These are phyloP conservation scores for Stramenopiles sp. DNA, from an alignment of 352 stramenopile species.

Conservation along the genomic window DNA sequence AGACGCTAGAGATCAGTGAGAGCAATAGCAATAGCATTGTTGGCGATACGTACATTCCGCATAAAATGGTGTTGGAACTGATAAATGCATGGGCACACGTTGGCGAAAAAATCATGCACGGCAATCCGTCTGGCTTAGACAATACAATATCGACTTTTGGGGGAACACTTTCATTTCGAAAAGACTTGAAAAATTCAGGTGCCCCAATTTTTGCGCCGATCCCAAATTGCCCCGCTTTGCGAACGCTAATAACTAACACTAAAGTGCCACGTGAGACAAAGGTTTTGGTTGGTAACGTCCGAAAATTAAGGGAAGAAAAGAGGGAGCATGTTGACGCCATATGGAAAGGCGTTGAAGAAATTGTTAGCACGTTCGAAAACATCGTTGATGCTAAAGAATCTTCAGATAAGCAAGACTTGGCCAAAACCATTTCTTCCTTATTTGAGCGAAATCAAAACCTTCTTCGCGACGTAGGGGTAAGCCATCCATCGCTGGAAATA, in stretches of 20 bases:
- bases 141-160: conserved; percentile 67
- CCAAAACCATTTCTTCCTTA: conserved; percentile 30
- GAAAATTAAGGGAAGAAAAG: conserved; percentile 37
- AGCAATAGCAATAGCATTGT: too few relatives aligned
- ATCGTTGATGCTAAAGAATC: conserved; percentile 16
- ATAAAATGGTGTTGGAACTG: too few relatives aligned
- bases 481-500: conserved; percentile 51
- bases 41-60: too few relatives aligned
- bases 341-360: conserved; percentile 51
- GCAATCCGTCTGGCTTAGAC: conserved; percentile 63
- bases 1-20: background rate
- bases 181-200: conserved; percentile 24
- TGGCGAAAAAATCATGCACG: conserved; percentile 66
- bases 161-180: conserved; percentile 52
- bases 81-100: conserved; percentile 63
- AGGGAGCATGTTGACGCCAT: conserved; percentile 28
- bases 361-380: conserved; percentile 41
- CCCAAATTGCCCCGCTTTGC: conserved; percentile 19
- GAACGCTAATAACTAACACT: conserved; percentile 69
- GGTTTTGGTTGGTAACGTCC: conserved; percentile 50
- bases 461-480: conserved; percentile 48
- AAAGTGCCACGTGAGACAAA: conserved; percentile 61
- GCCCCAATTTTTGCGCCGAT: conserved; percentile 32
- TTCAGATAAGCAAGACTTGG: conserved; percentile 12
- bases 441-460: conserved; percentile 50